phyloP scores from a whole-genome alignment of 805 yeast species.

The Ogataea populi-albae region DNA sequence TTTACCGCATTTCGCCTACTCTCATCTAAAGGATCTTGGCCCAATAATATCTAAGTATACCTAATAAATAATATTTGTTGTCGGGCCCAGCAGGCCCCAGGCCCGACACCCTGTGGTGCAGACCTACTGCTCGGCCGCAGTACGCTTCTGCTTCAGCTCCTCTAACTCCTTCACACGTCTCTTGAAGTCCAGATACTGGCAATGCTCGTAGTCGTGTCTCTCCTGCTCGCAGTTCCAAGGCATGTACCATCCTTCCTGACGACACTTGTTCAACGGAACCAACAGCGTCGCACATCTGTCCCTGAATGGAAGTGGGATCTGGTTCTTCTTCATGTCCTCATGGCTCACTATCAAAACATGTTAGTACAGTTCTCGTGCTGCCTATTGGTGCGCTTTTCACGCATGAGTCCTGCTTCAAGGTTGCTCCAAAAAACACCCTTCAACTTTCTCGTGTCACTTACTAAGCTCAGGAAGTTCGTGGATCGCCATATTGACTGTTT shows the following conservation, averaged over 20 bases:
- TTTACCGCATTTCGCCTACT: too few relatives aligned
- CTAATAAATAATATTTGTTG: too few relatives aligned
- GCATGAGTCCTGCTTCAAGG: too few relatives aligned
- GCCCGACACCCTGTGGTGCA: too few relatives aligned
- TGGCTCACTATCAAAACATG: constrained; percentile 77
- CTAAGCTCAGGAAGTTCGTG: constrained; percentile 41
- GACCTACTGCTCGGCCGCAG: constrained; percentile 8
- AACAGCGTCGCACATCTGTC: constrained; percentile 75
- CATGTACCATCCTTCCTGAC: constrained; percentile 51
- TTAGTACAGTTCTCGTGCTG: too few relatives aligned
- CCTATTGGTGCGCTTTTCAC: too few relatives aligned
- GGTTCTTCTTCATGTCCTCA: constrained; percentile 78
- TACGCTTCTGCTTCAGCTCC: constrained; percentile 44
- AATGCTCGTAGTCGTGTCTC: constrained; percentile 80
- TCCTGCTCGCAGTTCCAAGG: constrained; percentile 77
- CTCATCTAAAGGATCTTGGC: too few relatives aligned
- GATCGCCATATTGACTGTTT: constrained; percentile 26
- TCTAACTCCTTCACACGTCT: constrained; percentile 75
- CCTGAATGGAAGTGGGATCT: constrained; percentile 75
- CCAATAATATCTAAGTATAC: too few relatives aligned
- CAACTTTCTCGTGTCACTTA: too few relatives aligned
- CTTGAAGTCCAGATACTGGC: constrained; percentile 77
- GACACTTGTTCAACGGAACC: constrained; percentile 60
- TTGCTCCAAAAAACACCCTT: too few relatives aligned
- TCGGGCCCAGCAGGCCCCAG: too few relatives aligned